Base-by-base conservation (phyloP, 2,329 filamentous ascomycete species). In the Colletotrichum sp. region DNA sequence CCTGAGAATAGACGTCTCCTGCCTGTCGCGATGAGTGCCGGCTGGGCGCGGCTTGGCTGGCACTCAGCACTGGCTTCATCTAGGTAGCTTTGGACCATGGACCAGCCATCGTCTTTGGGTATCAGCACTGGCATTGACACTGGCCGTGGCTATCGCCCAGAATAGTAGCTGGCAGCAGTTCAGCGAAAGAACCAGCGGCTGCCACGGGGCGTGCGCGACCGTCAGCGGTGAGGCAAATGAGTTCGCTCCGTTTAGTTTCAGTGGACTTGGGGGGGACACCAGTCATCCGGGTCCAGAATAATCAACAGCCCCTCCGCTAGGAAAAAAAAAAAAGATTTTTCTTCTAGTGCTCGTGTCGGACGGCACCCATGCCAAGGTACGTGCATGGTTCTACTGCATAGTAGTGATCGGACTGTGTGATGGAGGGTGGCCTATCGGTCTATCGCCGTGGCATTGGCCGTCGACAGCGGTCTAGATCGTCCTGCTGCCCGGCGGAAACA, bases 381-480 rank as follows among this genome's bases (percentile, higher is more conserved):
- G 63, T 75, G 69, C 69, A 68, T 68, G 57, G 24, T 24, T 32
- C 52, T 30, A 36, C 34, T 36, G 34, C 34, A 36, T 16, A 36
- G 34, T 36, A 36, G 36, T 26, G 36, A 22, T 66, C 68, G 62
- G 62, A 75, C 69, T 75, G 68, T 75, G 55, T 68, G 22, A 60
- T 60, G 74, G 74, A 76, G 70, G 70, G 74, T 64, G 74, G 74
- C 74, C 74, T 30, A 74, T 76, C 44, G 74, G 64, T 60, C 74
- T 48, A 65, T 69, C 22, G 71, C 74, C 74, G 48, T 60, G 36
- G 69, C 69, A 75, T 60, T 39, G 64, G 57, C 70, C 39, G 44
- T 48, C 22, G 55, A 55, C 32, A 18, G 70, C 60, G 60, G 73
- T 70, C 68, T 70, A 70, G 68, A 70, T 70, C 57, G 32, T 52